Conservation (phyloP, 768 basidiomycete genomes). For the Leccinum pellstonianum region DNA sequence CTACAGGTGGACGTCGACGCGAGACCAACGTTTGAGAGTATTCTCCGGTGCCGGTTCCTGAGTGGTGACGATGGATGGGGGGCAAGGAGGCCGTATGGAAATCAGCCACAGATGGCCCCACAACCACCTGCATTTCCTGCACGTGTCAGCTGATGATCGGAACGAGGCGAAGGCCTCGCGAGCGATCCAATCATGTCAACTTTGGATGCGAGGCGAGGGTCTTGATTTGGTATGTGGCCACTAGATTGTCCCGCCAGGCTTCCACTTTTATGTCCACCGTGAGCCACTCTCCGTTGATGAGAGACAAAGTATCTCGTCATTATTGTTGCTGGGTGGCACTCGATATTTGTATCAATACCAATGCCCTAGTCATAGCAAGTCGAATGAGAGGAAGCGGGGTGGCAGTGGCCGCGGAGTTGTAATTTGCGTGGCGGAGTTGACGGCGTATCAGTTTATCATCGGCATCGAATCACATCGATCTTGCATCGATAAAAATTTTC, state of each 20-base stretch:
- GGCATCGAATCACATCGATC: constrained; percentile 55
- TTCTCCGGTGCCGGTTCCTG: constrained; percentile 80
- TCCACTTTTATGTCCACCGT: constrained; percentile 14
- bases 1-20: constrained; percentile 74
- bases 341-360: constrained; percentile 13
- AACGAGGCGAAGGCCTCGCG: constrained; percentile 12
- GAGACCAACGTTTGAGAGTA: constrained; percentile 83
- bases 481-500: constrained; percentile 64
- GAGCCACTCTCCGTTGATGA: constrained; percentile 7
- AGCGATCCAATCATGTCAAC: background rate
- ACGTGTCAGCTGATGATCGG: constrained; percentile 23
- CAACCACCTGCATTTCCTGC: constrained; percentile 35
- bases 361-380: background rate
- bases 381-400: background rate
- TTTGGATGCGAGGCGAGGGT: background rate
- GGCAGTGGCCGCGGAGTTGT: constrained; percentile 10
- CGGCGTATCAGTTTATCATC: constrained; percentile 48
- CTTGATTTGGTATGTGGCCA: constrained; percentile 14
- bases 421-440: constrained; percentile 38
- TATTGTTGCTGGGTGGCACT: constrained; percentile 1
- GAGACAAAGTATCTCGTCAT: constrained; percentile 8
- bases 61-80: constrained; percentile 77
- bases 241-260: constrained; percentile 6
- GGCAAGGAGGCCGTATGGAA: constrained; percentile 33
- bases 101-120: constrained; percentile 21